phyloP scores from a whole-genome alignment of 2,329 filamentous ascomycete genomes.

The Beauveria sp. region DNA sequence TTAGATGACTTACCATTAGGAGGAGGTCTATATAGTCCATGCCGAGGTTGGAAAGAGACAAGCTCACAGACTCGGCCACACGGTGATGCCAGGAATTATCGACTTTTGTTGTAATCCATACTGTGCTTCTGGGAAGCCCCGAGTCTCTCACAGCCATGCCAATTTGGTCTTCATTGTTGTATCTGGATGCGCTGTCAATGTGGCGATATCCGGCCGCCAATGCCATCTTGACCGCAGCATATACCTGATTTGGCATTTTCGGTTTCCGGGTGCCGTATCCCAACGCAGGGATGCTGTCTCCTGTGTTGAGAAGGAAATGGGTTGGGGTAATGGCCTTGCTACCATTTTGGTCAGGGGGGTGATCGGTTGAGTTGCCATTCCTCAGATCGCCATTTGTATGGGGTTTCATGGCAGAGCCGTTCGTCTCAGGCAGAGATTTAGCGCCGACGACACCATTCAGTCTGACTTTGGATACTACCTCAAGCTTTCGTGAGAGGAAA shows the following conservation, averaged over 20 bases:
- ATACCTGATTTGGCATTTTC: background rate
- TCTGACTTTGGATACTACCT: too few relatives aligned
- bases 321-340: background rate
- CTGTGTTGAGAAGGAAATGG: constrained; percentile 1
- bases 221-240: background rate
- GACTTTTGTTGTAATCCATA: constrained; percentile 9
- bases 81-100: constrained; percentile 9
- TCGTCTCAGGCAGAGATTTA: too few relatives aligned
- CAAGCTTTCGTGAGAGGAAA: too few relatives aligned
- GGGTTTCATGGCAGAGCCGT: too few relatives aligned
- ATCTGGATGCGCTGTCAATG: constrained; percentile 3
- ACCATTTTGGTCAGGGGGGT: background rate
- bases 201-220: background rate
- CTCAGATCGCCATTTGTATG: too few relatives aligned
- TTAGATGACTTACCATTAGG: background rate
- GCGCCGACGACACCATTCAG: too few relatives aligned
- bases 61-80: background rate
- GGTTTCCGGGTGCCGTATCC: constrained; percentile 1
- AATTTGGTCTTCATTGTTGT: constrained; percentile 8
- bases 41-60: background rate
- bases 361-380: background rate
- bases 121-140: background rate
- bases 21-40: constrained; percentile 4
- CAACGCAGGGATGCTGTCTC: background rate
- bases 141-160: constrained; percentile 3